Conservation (phyloP, 257 asterid species). For the Anisodus tanguticus region DNA sequence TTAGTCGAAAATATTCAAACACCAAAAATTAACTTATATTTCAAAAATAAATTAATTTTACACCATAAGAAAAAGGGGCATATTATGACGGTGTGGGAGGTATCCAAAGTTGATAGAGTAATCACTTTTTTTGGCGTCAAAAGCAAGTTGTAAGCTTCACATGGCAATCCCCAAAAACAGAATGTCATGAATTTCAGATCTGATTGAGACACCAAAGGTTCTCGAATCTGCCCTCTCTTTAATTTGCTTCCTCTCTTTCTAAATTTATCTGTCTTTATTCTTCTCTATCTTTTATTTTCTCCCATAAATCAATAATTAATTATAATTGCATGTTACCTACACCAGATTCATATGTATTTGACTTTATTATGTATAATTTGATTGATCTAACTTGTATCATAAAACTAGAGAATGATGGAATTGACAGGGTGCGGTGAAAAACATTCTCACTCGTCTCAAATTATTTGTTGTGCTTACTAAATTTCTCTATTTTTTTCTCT, state of each 20-base stretch:
- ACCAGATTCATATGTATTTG: constrained; percentile 23
- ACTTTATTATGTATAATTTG: not conserved
- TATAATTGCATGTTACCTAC: constrained; percentile 25
- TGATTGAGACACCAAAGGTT: constrained; percentile 22
- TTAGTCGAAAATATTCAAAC: not conserved
- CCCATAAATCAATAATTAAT: not conserved
- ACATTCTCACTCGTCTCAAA: too few relatives aligned
- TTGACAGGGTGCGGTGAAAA: not conserved
- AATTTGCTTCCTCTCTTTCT: not conserved
- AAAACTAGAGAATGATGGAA: not conserved
- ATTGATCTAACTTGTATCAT: not conserved
- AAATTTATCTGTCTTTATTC: not conserved
- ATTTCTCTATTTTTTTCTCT: too few relatives aligned
- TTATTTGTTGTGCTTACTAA: too few relatives aligned
- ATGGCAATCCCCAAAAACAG: constrained; percentile 29
- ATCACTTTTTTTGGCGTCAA: not conserved
- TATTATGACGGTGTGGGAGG: not conserved
- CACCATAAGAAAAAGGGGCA: not conserved
- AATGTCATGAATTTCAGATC: constrained; percentile 27
- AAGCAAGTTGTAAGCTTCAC: constrained; percentile 16
- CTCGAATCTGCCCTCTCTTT: constrained; percentile 21
- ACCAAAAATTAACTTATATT: not conserved
- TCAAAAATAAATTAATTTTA: not conserved
- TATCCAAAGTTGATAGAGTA: constrained; percentile 20
- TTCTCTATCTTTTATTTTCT: not conserved